Evolutionary conservation across 164 flowering plant species (phyloP).

Genomic region (Paratinospora sagittata): DNA sequence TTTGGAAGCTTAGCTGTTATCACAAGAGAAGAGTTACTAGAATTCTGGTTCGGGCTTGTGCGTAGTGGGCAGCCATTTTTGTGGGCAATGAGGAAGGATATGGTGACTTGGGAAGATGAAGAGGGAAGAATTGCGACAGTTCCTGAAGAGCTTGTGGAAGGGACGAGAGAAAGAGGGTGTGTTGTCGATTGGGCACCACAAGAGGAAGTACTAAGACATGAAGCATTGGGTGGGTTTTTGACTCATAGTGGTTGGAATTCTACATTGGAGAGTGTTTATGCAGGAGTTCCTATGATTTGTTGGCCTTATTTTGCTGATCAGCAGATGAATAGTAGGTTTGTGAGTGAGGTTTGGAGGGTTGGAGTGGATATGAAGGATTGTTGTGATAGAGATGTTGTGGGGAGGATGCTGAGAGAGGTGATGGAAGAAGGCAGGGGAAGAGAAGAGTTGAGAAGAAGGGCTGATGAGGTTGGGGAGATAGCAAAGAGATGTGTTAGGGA

Average conservation of each 20-base stretch:
- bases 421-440: slow-evolving; percentile 21
- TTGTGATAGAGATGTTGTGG: slow-evolving; percentile 21
- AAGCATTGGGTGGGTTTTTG: slow-evolving; percentile 28
- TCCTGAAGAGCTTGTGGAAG: slow-evolving; percentile 19
- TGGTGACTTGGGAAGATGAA: slow-evolving; percentile 6
- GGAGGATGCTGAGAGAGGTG: slow-evolving; percentile 27
- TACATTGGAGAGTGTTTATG: slow-evolving; percentile 20
- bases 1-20: slow-evolving; percentile 39
- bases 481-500: slow-evolving; percentile 9
- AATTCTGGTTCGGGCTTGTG: slow-evolving; percentile 48
- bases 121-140: background rate
- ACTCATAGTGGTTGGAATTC: slow-evolving; percentile 36
- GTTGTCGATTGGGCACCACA: slow-evolving; percentile 31
- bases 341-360: slow-evolving; percentile 21
- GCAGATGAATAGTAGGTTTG: slow-evolving; percentile 26
- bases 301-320: slow-evolving; percentile 29
- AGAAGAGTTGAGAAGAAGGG: slow-evolving; percentile 18
- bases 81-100: slow-evolving; percentile 43
- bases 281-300: slow-evolving; percentile 26
- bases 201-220: slow-evolving; percentile 25
- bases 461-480: slow-evolving; percentile 13
- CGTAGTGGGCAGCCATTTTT: slow-evolving; percentile 34
- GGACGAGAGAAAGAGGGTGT: slow-evolving; percentile 22
- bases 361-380: slow-evolving; percentile 28
- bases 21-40: slow-evolving; percentile 24